Evolutionary conservation across 176 grass and related monocot species (phyloP).

Genomic region (Eragrostis curvula): DNA sequence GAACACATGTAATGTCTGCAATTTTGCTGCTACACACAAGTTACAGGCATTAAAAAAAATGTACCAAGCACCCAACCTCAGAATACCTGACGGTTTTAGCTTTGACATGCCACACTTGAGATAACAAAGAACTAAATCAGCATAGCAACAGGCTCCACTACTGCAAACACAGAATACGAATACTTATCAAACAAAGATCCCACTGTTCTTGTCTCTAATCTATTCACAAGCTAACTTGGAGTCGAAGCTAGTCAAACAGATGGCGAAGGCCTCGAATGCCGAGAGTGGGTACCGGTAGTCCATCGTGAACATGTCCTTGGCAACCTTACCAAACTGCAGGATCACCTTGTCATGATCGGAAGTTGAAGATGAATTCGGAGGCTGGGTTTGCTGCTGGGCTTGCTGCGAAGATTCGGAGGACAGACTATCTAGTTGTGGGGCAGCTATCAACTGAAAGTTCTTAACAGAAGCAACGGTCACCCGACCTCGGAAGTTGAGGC

Average conservation of each 20-base stretch:
- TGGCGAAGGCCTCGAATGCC: constrained; percentile 54
- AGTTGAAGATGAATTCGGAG: constrained; percentile 35
- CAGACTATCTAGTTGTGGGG: constrained; percentile 9
- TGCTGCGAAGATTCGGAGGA: constrained; percentile 38
- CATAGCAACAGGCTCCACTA: constrained; percentile 7
- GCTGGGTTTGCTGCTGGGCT: constrained; percentile 42
- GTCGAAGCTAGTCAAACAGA: constrained; percentile 59
- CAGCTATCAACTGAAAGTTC: constrained; percentile 83
- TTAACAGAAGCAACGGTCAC: constrained; percentile 81
- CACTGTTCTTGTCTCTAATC: not conserved
- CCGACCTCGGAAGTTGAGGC: constrained; percentile 78
- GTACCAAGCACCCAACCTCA: constrained; percentile 17
- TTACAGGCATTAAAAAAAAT: constrained; percentile 7
- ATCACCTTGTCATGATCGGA: constrained; percentile 41
- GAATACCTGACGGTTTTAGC: constrained; percentile 20
- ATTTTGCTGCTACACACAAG: constrained; percentile 22
- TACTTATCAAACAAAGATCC: constrained; percentile 7
- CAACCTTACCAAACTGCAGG: constrained; percentile 58
- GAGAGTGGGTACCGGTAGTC: constrained; percentile 55
- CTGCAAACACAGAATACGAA: not conserved
- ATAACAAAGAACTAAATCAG: constrained; percentile 27
- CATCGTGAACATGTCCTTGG: constrained; percentile 61
- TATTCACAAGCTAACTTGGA: constrained; percentile 65
- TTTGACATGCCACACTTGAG: not conserved
- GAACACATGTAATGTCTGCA: not conserved